Evolutionary conservation across 2,329 filamentous ascomycete species (phyloP).

Genomic region (Aspergillus sp.): DNA sequence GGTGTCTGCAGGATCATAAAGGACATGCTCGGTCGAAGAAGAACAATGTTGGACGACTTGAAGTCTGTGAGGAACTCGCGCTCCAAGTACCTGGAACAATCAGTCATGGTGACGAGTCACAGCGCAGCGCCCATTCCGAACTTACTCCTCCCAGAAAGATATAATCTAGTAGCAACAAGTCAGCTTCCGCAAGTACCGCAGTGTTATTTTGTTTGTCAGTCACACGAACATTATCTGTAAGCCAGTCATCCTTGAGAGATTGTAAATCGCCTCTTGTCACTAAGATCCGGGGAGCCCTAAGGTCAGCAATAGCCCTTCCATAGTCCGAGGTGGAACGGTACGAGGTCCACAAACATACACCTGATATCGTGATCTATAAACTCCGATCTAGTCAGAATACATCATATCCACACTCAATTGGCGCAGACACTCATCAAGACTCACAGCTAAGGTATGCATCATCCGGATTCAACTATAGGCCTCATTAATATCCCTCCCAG

Average conservation of each 20-base stretch:
- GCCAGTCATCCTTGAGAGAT: constrained; percentile 86
- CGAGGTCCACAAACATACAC: constrained; percentile 47
- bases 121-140: constrained; percentile 12
- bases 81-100: constrained; percentile 68
- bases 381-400: constrained; percentile 15
- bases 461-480: constrained; percentile 54
- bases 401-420: background rate
- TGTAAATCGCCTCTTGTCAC: constrained; percentile 89
- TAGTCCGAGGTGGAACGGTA: no score
- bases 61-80: constrained; percentile 79
- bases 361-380: constrained; percentile 62
- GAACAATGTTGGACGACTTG: constrained; percentile 80
- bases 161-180: constrained; percentile 65
- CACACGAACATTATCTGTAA: constrained; percentile 82
- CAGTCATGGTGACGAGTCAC: constrained; percentile 6
- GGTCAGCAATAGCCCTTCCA: background rate
- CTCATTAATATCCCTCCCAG: constrained; percentile 19
- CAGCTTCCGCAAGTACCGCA: constrained; percentile 15
- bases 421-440: constrained; percentile 31
- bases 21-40: constrained; percentile 89
- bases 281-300: constrained; percentile 32
- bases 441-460: constrained; percentile 71
- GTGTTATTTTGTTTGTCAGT: background rate
- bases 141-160: constrained; percentile 94
- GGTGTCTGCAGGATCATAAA: constrained; percentile 80